Evolutionary conservation across 1,284 basidiomycete genomes (phyloP), one percentile per base, ranked within the genome.

Genomic region (Fomitopsis palustris): DNA sequence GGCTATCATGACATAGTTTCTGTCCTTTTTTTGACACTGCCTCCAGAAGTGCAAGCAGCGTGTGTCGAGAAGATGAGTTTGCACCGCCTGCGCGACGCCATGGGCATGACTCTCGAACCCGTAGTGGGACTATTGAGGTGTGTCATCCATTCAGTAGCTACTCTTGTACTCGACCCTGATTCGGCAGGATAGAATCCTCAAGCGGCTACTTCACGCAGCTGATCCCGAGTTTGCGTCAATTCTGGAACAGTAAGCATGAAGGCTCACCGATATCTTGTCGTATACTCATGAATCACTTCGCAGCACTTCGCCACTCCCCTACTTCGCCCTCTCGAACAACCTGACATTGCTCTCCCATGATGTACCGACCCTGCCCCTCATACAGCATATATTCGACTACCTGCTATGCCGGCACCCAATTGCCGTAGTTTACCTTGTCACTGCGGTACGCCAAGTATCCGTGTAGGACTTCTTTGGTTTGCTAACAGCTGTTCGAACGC

Each of bases 1-100:
- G 95, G 95, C 42, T 96, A 93, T 71, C 95, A 98, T 71, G 95
- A 97, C 70, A 93, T 98, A 51, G 80, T 94, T 33, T 90, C 92
- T 0, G 92, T 97, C 12, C 64, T 97, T 0, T 90, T 92, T 65
- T 80, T 97, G 29, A 95, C 94, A 0, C 77, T 95, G 8, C 87
- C 88, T 2, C 69, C 72, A 31, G 81, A 85, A 41, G 61, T 85
- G 25, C 83, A 85, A 61, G 68, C 90, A 23, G 75, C 74, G 19
- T 84, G 84, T 62, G 79, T 81, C 54, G 85, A 90, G 76, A 84
- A 91, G 68, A 67, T 97, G 63, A 93, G 90, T 58, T 74, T 97
- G 45, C 88, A 94, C 64, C 77, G 94, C 27, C 78, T 96, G 4
- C 80, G 95, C 56, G 95, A 98, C 72, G 88, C 92, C 0, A 96